Evolutionary conservation across 1,284 basidiomycete genomes (phyloP), one percentile per base, ranked within the genome.

Genomic region (Bjerkandera adusta): DNA sequence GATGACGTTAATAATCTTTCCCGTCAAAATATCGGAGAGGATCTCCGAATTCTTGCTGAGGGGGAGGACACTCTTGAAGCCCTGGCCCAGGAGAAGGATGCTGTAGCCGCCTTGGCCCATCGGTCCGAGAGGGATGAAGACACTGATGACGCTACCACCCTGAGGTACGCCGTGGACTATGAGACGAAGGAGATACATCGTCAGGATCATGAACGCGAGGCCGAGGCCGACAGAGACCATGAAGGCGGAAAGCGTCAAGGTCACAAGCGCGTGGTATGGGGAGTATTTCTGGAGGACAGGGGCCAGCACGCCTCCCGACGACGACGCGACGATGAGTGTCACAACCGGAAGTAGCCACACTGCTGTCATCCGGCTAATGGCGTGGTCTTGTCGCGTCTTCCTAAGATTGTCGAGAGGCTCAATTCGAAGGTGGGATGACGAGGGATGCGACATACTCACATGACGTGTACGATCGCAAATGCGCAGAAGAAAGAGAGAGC

Each of bases 261-360:
- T 83, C 25, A 77, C 48, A 24, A 73, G 61, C 1, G 81, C 77
- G 6, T 75, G 64, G 1, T 60, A 51, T 0, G 64, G 57, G 13
- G 69, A 69, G 33, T 70, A 60, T 0, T 62, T 43, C 8, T 52
- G 52, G 2, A 83, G 61, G 1, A 73, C 65, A 0, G 61, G 45
- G 0, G 78, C 70, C 11, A 87, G 60, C 48, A 84, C 56, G 5
- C 73, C 77, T 2, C 84, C 84, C 0, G 75, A 69, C 0, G 82
- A 74, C 0, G 81, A 75, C 3, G 74, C 71, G 59, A 86, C 83
- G 51, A 86, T 68, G 20, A 78, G 73, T 0, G 80, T 68, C 3
- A 86, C 78, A 30, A 83, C 72, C 3, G 84, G 85, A 7, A 85
- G 70, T 5, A 86, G 69, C 77, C 79, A 81, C 0, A 74, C 63